phyloP scores from a whole-genome alignment of 139 green algal species.

The Chlamydomonas asymmetrica region DNA sequence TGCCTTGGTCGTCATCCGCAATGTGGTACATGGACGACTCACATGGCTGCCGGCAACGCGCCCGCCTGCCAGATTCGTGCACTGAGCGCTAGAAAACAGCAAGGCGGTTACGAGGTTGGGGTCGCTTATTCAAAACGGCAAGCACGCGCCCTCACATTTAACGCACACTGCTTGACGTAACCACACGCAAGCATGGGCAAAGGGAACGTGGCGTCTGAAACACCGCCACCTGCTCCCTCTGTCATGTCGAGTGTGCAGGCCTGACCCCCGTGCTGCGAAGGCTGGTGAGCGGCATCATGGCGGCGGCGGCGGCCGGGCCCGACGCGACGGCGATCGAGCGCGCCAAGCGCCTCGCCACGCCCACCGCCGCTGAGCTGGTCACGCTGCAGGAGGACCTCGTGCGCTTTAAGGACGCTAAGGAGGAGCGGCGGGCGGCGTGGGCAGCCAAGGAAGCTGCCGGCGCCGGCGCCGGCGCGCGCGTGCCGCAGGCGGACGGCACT shows the following conservation, averaged over 20 bases:
- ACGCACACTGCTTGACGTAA: too few relatives aligned
- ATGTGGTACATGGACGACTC: too few relatives aligned
- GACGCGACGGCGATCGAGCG: background rate
- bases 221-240: background rate
- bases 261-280: slow-evolving; percentile 3
- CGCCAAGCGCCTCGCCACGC: background rate
- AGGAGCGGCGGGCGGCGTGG: background rate
- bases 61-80: too few relatives aligned
- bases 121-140: too few relatives aligned
- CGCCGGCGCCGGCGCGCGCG: background rate
- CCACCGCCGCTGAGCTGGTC: slow-evolving; percentile 1
- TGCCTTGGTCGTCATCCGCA: too few relatives aligned
- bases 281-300: background rate
- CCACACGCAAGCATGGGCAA: background rate
- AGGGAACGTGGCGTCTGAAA: background rate
- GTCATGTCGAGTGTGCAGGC: background rate
- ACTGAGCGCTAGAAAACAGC: too few relatives aligned
- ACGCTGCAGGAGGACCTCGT: too few relatives aligned
- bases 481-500: background rate
- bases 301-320: background rate
- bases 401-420: too few relatives aligned
- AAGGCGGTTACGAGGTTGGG: too few relatives aligned
- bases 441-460: background rate
- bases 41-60: too few relatives aligned
- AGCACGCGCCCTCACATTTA: too few relatives aligned